A percentile compares a stretch with the other conserved stretches of the same genome.
Evolutionary conservation across 306 rosid genomes (phyloP).

Genomic region (Quercus gilva): DNA sequence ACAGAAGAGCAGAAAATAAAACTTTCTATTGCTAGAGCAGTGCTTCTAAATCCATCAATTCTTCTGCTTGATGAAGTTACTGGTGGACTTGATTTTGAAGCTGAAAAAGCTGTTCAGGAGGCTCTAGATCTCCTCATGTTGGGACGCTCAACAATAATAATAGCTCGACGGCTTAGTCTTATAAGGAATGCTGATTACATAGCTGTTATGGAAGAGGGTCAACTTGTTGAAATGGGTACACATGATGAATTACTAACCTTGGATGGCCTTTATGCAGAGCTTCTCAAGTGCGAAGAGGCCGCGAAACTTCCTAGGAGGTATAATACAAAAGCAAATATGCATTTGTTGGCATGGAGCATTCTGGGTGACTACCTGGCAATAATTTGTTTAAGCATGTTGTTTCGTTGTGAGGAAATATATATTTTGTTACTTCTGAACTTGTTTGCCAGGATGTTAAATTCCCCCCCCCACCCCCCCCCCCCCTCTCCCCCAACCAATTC

Average conservation of each 20-base stretch:
- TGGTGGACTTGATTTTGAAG: slow-evolving; percentile 99
- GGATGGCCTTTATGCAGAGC: slow-evolving; percentile 94
- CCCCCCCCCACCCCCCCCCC: background rate
- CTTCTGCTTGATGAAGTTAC: slow-evolving; percentile 99
- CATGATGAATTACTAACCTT: slow-evolving; percentile 82
- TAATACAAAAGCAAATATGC: slow-evolving; percentile 23
- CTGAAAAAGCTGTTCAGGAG: slow-evolving; percentile 96
- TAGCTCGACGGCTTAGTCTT: slow-evolving; percentile 99
- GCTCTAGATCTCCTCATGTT: slow-evolving; percentile 97
- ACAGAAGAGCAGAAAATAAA: slow-evolving; percentile 95
- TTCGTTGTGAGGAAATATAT: background rate
- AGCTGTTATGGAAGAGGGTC: slow-evolving; percentile 99
- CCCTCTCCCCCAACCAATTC: background rate
- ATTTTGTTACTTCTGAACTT: background rate
- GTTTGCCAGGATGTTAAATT: background rate
- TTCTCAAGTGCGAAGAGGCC: slow-evolving; percentile 94
- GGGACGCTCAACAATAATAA: slow-evolving; percentile 96
- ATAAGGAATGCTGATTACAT: slow-evolving; percentile 97
- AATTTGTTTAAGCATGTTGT: background rate
- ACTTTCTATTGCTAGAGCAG: slow-evolving; percentile 98
- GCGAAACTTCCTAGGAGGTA: slow-evolving; percentile 99
- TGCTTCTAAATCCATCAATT: slow-evolving; percentile 92
- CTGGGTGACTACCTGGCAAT: slow-evolving; percentile 2
- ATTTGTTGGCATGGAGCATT: slow-evolving; percentile 15
- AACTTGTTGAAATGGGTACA: slow-evolving; percentile 96